Conservation (phyloP, 2,329 filamentous ascomycete species). For the Diplocarpon mali region DNA sequence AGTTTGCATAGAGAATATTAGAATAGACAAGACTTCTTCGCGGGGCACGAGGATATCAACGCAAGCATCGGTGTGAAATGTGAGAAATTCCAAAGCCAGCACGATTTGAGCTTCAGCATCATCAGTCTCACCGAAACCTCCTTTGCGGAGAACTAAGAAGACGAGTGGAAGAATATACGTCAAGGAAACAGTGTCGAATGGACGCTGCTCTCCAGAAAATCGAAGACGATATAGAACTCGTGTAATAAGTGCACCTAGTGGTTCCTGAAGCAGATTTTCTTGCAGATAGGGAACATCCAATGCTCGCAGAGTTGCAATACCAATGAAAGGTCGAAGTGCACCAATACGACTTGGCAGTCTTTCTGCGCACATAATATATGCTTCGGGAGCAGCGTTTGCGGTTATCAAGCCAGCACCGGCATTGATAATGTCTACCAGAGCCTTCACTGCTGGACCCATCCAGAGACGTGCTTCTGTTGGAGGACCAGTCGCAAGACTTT, state of each 20-base stretch:
- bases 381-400: constrained; percentile 64
- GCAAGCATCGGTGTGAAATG: constrained; percentile 77
- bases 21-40: constrained; percentile 54
- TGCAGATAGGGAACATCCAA: constrained; percentile 64
- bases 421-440: constrained; percentile 63
- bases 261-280: constrained; percentile 62
- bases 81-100: constrained; percentile 75
- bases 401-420: constrained; percentile 74
- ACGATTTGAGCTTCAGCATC: constrained; percentile 84
- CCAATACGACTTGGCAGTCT: constrained; percentile 66
- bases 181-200: constrained; percentile 78
- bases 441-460: constrained; percentile 72
- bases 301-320: constrained; percentile 73
- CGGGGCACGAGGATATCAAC: constrained; percentile 67
- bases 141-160: constrained; percentile 65
- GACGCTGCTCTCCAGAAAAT: constrained; percentile 85
- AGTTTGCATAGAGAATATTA: constrained; percentile 75
- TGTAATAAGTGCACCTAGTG: constrained; percentile 75
- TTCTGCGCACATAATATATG: constrained; percentile 71
- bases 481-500: constrained; percentile 70
- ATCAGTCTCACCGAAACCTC: constrained; percentile 67
- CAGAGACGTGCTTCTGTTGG: constrained; percentile 82
- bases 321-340: constrained; percentile 68
- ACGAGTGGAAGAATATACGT: constrained; percentile 80
- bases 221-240: constrained; percentile 82